phyloP scores from a whole-genome alignment of 2,329 filamentous ascomycete species.

The Aspergillus uvarum region DNA sequence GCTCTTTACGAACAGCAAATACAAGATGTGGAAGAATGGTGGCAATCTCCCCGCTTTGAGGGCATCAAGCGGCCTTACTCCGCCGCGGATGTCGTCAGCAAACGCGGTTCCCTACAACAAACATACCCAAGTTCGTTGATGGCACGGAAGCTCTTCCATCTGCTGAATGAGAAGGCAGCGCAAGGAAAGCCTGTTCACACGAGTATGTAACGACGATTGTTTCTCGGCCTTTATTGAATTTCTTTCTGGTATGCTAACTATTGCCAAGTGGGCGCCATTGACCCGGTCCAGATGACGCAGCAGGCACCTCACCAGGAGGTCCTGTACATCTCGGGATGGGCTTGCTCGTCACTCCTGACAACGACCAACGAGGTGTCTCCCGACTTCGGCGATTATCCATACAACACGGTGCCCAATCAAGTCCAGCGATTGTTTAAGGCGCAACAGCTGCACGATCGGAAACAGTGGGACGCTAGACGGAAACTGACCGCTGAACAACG shows the following conservation, averaged over 20 bases:
- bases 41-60: slow-evolving; percentile 77
- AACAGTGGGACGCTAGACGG: slow-evolving; percentile 83
- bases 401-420: slow-evolving; percentile 98
- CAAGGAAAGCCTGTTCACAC: slow-evolving; percentile 90
- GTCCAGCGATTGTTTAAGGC: slow-evolving; percentile 95
- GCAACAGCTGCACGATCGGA: slow-evolving; percentile 93
- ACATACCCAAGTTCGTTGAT: slow-evolving; percentile 90
- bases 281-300: slow-evolving; percentile 99
- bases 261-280: slow-evolving; percentile 82
- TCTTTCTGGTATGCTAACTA: slow-evolving; percentile 13
- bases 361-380: slow-evolving; percentile 96
- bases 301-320: slow-evolving; percentile 95
- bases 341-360: slow-evolving; percentile 89
- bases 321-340: slow-evolving; percentile 95
- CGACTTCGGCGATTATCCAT: slow-evolving; percentile 97
- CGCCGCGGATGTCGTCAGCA: slow-evolving; percentile 87
- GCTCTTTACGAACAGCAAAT: slow-evolving; percentile 80
- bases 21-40: slow-evolving; percentile 85
- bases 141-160: slow-evolving; percentile 90
- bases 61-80: slow-evolving; percentile 92
- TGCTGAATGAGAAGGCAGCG: slow-evolving; percentile 74
- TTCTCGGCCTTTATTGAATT: background rate
- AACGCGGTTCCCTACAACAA: slow-evolving; percentile 83
- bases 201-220: slow-evolving; percentile 52
- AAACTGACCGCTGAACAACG: slow-evolving; percentile 74